Evolutionary conservation across 1,284 basidiomycete species (phyloP), one percentile per base, ranked within the genome.

Genomic region (Rhodotorula glutinis): DNA sequence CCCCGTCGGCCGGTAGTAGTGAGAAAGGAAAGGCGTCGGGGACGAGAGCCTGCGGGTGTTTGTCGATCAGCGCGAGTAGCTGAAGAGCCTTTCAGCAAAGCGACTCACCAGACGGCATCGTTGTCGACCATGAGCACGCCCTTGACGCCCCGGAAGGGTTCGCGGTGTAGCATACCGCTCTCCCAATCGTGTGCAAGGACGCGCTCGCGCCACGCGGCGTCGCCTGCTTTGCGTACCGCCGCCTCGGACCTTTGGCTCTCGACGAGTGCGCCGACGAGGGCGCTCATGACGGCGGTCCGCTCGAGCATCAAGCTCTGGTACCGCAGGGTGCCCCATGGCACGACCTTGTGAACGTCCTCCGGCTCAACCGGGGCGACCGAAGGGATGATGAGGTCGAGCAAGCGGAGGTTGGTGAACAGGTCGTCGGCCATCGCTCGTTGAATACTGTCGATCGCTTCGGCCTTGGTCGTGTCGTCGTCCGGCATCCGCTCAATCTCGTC

Each of bases 231-330:
- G n/a, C 57, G 33, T 53, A 30, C 59, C 30, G 40, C 29, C 23
- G 55, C 54, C 9, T 70, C 64, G 33, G 53, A 27, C 56, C 44
- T 46, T 52, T 74, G 71, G 23, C 57, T 64, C 52, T 73, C 64
- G 19, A 65, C 67, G 49, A 74, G 51, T 3, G 62, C 60, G 10
- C 69, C 66, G 27, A 70, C 67, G 29, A 74, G 51, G 9, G 66
- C 62, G 25, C 63, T 67, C 67, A 72, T 69, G 21, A 65, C 69
- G 23, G 67, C 53, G 4, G 69, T 70, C 33, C 73, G 60, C 38
- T 73, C 73, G 56, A 74, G 63, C 73, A 74, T 74, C 19, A 74
- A 44, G 23, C 59, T 63, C 52, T 74, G 71, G 33, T 73, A 74
- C 9, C 70, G 66, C 41, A 74, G 55, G 0, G 68, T 65, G 3